Evolutionary conservation across 2,329 filamentous ascomycete genomes (phyloP).

Genomic region (Alternaria sp.): DNA sequence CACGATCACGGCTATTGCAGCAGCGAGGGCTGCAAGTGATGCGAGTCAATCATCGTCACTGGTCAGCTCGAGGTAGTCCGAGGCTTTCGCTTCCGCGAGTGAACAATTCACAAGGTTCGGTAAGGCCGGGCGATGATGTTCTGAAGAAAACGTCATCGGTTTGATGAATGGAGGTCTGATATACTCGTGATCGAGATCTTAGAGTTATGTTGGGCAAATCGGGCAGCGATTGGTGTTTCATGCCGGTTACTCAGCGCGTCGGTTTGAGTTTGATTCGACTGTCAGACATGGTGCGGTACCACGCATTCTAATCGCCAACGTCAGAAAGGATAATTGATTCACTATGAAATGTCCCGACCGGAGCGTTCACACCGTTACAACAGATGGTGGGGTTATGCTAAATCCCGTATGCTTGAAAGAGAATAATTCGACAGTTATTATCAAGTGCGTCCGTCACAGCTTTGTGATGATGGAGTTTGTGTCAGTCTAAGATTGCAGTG

Average conservation of each 20-base stretch:
- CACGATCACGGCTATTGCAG: conserved; percentile 29
- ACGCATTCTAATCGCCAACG: neutral
- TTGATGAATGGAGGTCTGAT: neutral
- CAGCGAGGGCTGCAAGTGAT: conserved; percentile 19
- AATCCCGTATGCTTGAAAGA: neutral
- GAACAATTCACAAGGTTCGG: neutral
- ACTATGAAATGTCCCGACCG: neutral
- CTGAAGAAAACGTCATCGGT: neutral
- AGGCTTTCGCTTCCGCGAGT: conserved; percentile 6
- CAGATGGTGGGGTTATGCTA: neutral
- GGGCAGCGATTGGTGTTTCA: neutral
- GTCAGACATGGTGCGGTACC: neutral
- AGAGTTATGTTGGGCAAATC: neutral
- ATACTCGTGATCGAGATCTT: neutral
- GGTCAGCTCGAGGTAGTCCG: conserved; percentile 4
- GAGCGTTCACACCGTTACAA: neutral
- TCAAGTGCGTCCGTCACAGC: neutral
- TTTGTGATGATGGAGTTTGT: neutral
- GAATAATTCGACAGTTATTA: neutral
- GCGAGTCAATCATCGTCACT: conserved; percentile 5
- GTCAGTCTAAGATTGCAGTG: conserved; percentile 4
- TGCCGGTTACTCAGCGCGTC: neutral
- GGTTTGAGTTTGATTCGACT: conserved; percentile 9
- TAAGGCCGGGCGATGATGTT: conserved; percentile 3
- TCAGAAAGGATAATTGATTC: neutral